A percentile compares a stretch with the other conserved stretches of the same genome.
phyloP scores from a whole-genome alignment of 768 basidiomycete genomes.

The Mycena indigotica region DNA sequence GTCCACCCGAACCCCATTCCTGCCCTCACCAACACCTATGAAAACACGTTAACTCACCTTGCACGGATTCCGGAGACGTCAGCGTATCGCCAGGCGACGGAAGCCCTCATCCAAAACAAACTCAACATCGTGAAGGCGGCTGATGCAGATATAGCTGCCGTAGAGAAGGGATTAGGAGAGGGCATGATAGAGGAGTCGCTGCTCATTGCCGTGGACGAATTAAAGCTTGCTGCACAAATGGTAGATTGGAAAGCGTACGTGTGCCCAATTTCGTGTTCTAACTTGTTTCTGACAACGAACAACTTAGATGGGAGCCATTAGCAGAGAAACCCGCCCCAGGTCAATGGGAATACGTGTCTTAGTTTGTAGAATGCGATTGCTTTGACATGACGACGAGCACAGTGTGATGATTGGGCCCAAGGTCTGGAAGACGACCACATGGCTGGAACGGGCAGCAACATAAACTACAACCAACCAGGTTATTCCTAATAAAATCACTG shows the following conservation, averaged over 20 bases:
- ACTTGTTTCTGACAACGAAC: constrained; percentile 1
- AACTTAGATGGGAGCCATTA: constrained; percentile 76
- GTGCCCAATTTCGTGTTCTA: too few relatives aligned
- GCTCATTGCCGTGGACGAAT: constrained; percentile 80
- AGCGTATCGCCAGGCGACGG: constrained; percentile 87
- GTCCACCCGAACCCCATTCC: constrained; percentile 88
- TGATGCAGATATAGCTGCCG: constrained; percentile 63
- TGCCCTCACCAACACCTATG: constrained; percentile 72
- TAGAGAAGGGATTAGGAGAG: constrained; percentile 77
- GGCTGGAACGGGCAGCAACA: too few relatives aligned
- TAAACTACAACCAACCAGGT: too few relatives aligned
- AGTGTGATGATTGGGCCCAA: too few relatives aligned
- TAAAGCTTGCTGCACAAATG: constrained; percentile 77
- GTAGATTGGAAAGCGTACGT: constrained; percentile 96
- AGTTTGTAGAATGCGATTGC: too few relatives aligned
- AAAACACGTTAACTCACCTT: constrained; percentile 72
- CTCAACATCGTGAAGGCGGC: constrained; percentile 71
- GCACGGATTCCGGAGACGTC: constrained; percentile 75
- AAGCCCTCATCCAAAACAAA: constrained; percentile 81
- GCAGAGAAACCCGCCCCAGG: constrained; percentile 78
- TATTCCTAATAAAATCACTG: too few relatives aligned
- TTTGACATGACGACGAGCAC: too few relatives aligned
- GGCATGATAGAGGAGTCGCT: constrained; percentile 88
- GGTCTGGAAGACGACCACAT: too few relatives aligned
- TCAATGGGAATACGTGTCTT: constrained; percentile 83